Evolutionary conservation across 495 filamentous ascomycete species (phyloP).

Genomic region (Penicillium antarcticum): DNA sequence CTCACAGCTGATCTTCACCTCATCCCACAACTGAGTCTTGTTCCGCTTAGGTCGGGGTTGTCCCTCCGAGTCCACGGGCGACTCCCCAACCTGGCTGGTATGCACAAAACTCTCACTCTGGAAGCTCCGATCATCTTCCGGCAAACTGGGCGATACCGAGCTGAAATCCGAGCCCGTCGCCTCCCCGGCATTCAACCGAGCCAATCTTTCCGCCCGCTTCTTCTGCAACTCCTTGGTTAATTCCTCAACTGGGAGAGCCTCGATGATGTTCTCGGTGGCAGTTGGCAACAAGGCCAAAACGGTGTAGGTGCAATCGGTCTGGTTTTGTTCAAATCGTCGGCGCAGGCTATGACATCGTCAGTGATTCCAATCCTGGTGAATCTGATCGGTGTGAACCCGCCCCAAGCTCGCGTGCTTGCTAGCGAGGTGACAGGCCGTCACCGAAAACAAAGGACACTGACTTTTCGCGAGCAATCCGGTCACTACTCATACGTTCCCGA

Average conservation of each 20-base stretch:
- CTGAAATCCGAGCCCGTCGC: constrained; percentile 58
- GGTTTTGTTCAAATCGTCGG: constrained; percentile 95
- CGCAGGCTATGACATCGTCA: constrained; percentile 62
- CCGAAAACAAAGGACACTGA: constrained; percentile 40
- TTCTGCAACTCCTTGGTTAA: constrained; percentile 89
- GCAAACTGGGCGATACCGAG: constrained; percentile 72
- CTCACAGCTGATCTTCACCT: constrained; percentile 93
- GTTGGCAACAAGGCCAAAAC: constrained; percentile 92
- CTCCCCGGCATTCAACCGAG: constrained; percentile 51
- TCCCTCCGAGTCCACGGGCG: constrained; percentile 33
- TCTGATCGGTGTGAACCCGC: constrained; percentile 11
- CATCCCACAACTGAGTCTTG: constrained; percentile 94
- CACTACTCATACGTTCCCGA: constrained; percentile 89
- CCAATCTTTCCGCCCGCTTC: constrained; percentile 78
- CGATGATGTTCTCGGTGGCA: constrained; percentile 81
- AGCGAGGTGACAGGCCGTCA: background rate
- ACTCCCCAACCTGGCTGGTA: constrained; percentile 67
- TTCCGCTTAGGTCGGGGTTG: constrained; percentile 61
- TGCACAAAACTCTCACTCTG: constrained; percentile 78
- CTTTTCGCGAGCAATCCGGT: constrained; percentile 95
- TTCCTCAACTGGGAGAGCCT: constrained; percentile 83
- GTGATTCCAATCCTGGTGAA: constrained; percentile 1
- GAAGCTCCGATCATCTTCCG: constrained; percentile 78
- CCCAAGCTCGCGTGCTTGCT: constrained; percentile 11
- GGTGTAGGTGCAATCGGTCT: constrained; percentile 98